Percentiles rank a stretch among this genome's conserved stretches.
phyloP scores from a whole-genome alignment of 1,284 basidiomycete genomes.

The Inonotus obliquus region DNA sequence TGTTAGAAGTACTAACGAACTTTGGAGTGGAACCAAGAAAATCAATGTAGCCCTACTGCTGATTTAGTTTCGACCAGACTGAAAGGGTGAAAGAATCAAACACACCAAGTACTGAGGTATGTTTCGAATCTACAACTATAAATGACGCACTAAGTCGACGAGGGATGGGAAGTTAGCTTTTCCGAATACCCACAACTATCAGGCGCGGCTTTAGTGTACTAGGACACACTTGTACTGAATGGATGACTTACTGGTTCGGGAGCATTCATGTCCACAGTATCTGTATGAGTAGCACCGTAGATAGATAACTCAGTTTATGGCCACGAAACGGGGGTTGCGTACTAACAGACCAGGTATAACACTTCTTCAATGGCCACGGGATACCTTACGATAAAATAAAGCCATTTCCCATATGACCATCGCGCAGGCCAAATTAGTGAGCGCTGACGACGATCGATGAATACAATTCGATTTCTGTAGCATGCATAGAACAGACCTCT shows the following conservation, averaged over 20 bases:
- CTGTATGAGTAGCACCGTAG: neutral
- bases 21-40: constrained; percentile 9
- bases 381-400: constrained; percentile 8
- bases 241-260: constrained; percentile 4
- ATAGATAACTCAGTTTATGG: neutral
- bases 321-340: too few species aligned
- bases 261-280: neutral
- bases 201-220: neutral
- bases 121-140: constrained; percentile 7
- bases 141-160: neutral
- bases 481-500: neutral
- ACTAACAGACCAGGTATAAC: constrained; percentile 6
- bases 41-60: constrained; percentile 1
- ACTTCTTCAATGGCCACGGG: constrained; percentile 6
- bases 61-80: neutral
- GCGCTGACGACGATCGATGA: neutral
- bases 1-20: neutral
- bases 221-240: neutral
- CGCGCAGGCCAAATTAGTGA: constrained; percentile 4
- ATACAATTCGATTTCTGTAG: too few species aligned
- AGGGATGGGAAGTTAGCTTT: neutral
- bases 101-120: constrained; percentile 2
- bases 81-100: too few species aligned
- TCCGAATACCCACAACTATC: constrained; percentile 3
- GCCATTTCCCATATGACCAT: constrained; percentile 9